Percentiles rank a stretch among this genome's conserved stretches.
Evolutionary conservation across 345 rosid genomes (phyloP).

Genomic region (Melaleuca quinquenervia): DNA sequence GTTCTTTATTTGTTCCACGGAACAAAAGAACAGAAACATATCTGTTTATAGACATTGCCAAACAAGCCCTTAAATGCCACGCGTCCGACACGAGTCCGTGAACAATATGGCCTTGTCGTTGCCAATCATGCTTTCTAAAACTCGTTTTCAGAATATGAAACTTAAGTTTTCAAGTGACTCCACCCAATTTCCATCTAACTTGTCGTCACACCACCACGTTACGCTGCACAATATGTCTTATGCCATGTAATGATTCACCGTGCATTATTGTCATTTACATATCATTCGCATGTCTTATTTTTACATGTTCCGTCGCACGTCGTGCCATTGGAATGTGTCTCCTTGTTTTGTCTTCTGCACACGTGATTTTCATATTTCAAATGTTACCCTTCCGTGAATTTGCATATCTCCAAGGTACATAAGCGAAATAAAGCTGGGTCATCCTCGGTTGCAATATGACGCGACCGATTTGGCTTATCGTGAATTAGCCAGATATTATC

Average conservation of each 20-base stretch:
- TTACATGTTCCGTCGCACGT: background rate
- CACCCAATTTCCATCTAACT: background rate
- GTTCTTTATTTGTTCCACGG: no score
- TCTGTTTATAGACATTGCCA: no score
- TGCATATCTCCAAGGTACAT: background rate
- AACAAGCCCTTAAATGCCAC: no score
- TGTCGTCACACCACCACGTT: background rate
- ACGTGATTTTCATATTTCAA: background rate
- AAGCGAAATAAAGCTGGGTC: rapidly evolving
- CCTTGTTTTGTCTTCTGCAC: background rate
- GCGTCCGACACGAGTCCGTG: background rate
- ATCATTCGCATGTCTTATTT: background rate
- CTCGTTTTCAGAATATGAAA: background rate
- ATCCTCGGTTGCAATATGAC: background rate
- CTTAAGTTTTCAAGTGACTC: background rate
- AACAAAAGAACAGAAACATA: no score
- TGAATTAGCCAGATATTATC: no score
- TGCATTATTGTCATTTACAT: background rate
- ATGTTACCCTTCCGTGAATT: background rate
- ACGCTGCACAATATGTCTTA: background rate
- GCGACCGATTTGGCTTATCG: background rate
- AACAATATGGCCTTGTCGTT: background rate
- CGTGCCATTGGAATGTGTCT: background rate
- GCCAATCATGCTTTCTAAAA: background rate
- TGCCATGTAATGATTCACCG: background rate